A percentile compares a stretch with the other conserved stretches of the same genome.
phyloP scores from a whole-genome alignment of 768 basidiomycete genomes.

The Mycena sanguinolenta region DNA sequence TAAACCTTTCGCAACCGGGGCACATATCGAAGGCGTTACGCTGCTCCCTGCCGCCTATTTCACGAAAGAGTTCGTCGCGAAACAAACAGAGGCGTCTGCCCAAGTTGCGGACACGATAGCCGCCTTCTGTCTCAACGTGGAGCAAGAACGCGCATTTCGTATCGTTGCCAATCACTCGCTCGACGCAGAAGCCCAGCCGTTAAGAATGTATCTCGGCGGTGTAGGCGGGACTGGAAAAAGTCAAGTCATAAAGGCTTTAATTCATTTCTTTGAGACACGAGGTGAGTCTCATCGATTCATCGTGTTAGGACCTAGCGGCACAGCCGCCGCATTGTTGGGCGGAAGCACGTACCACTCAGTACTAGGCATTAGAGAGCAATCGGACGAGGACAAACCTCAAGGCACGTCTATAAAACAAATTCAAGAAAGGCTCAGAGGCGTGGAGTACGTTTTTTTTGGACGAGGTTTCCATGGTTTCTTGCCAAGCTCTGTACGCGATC shows the following conservation, averaged over 20 bases:
- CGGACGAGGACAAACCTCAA: no score
- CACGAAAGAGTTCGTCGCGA: background rate
- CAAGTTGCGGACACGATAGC: background rate
- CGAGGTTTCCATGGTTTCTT: background rate
- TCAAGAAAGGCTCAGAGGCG: background rate
- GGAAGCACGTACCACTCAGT: background rate
- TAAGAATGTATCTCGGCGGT: background rate
- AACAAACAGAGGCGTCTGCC: background rate
- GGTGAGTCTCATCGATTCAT: background rate
- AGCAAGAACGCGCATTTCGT: background rate
- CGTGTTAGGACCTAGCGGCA: background rate
- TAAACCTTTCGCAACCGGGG: no score
- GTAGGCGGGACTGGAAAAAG: background rate
- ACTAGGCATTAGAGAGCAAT: background rate
- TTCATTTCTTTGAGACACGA: background rate
- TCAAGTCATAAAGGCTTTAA: background rate
- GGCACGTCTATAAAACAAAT: no score
- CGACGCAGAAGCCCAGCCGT: background rate
- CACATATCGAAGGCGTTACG: background rate
- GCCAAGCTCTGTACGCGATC: background rate
- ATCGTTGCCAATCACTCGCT: background rate
- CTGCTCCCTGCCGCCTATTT: background rate
- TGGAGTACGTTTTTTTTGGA: background rate
- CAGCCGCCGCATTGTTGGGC: background rate
- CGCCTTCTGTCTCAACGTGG: background rate